Evolutionary conservation across 805 yeast genomes (phyloP), one percentile per base, ranked within the genome.

Genomic region (Ascoidea rubescens): DNA sequence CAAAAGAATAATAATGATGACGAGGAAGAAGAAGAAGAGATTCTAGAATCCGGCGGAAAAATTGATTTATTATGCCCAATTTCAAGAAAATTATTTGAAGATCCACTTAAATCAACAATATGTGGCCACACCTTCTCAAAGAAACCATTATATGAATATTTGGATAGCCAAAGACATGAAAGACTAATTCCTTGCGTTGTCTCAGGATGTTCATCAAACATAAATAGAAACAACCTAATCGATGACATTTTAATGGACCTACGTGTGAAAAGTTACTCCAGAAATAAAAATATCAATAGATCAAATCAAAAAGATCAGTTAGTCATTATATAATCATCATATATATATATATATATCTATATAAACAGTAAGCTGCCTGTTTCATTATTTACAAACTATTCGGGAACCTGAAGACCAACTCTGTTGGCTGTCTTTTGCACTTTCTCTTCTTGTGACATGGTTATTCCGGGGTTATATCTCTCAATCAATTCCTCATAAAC

Each of bases 391-490:
- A 30, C 30, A 31, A 49, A 16, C 28, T 14, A 21, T 55, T 72
- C 71, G 5, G 88, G 89, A 12, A 83, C 69, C 51, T 79, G 79
- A 51, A 91, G 73, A 0, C 99, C 99, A n/a, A 91, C 99, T 56
- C 82, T 76, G 53, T 82, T 75, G 5, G 98, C 99, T 1, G 96
- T 84, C 62, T 76, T 78, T 59, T 80, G 73, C 31, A 91, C 82
- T 52, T 83, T 80, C 55, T 91, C 96, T 50, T 76, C 77, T 61
- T 86, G 95, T 31, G 80, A 75, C 79, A 84, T 78, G 31, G 78
- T 78, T 55, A 84, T 71, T 2, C 96, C 93, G 3, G 95, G 91
- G 60, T 90, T 87, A 66, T 91, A 93, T 58, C 95, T 75, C 58
- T 85, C 93, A 47, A 90, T 71, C 49, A 91, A 72, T 57, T 82